Evolutionary conservation across 148 eudicot genomes (phyloP), one percentile per base, ranked within the genome.

Genomic region (Pouteria glomerata): DNA sequence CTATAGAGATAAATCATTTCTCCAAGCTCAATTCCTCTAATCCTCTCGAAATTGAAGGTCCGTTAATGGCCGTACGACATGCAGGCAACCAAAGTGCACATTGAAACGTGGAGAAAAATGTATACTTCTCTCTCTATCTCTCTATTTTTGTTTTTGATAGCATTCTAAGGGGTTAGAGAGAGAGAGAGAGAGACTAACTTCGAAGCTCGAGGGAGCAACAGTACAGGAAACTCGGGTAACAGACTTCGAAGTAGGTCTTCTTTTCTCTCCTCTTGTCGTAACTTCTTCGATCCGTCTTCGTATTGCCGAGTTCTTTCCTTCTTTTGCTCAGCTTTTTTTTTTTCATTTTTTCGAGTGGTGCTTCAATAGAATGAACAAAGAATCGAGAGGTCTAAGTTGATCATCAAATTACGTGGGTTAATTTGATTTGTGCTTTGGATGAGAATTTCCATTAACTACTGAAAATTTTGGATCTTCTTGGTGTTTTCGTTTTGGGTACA

Each of bases 161-260:
- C 55, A 58, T 41, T 71, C 58, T 70, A 42, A 45, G 61, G 21
- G 48, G 10, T 48, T 34, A 34, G 26, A 68, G 62, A 34, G 26
- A 68, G 62, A 69, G 29, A 70, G 31, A 59, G 12, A 71, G n/a
- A 45, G 66, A 29, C n/a, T 8, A 55, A n/a, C 27, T 58, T 71
- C 59, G 74, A 59, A 71, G 30, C 66, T 71, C 61, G 74, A 71
- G 66, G 66, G 39, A 59, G 66, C 64, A 41, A 55, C 63, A 57
- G 63, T 7, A 24, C 52, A 70, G 63, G 39, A 57, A 57, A 57
- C 27, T 70, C 52, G 51, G 52, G 73, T 39, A 41, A 39, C 63
- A 41, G 31, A 41, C 52, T 70, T 27, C 63, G 21, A 41, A 70
- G 37, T 57, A 26, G 51, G 50, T 15, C 27, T 47, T 31, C 19